These are phyloP conservation scores for Terfezia boudieri DNA, from an alignment of 495 filamentous ascomycete species.

Conservation along the genomic window DNA sequence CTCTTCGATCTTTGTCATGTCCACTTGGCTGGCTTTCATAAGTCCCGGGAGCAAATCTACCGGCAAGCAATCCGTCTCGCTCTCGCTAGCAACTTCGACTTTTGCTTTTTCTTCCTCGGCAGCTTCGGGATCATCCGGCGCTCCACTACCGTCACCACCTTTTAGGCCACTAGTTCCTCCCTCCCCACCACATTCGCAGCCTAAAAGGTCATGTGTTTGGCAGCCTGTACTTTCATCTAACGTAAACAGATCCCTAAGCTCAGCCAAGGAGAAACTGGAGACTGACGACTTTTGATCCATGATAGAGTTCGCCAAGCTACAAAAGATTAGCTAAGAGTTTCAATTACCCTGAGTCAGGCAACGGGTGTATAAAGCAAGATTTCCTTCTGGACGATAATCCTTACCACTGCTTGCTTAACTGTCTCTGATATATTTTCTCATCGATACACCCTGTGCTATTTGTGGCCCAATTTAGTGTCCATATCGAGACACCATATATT, in stretches of 20 bases:
- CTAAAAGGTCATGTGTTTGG: slow-evolving; percentile 51
- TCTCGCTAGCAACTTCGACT: slow-evolving; percentile 2
- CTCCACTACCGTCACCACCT: not conserved
- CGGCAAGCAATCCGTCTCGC: slow-evolving; percentile 23
- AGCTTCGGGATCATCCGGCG: slow-evolving; percentile 3
- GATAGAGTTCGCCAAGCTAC: slow-evolving; percentile 19
- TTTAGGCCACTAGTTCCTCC: slow-evolving; percentile 19
- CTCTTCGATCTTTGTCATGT: slow-evolving; percentile 38
- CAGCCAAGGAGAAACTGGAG: slow-evolving; percentile 41
- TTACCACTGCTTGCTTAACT: slow-evolving; percentile 45
- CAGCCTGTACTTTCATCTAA: slow-evolving; percentile 36
- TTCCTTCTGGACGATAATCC: not conserved
- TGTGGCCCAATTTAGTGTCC: not conserved
- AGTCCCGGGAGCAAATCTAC: slow-evolving; percentile 25
- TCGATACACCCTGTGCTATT: slow-evolving; percentile 39
- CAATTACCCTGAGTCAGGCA: not conserved
- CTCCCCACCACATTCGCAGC: slow-evolving; percentile 41
- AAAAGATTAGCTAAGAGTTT: not conserved
- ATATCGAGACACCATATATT: not conserved
- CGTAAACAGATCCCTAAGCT: slow-evolving; percentile 49
- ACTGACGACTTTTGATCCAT: slow-evolving; percentile 33
- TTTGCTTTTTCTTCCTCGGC: slow-evolving; percentile 4
- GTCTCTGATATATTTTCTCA: slow-evolving; percentile 71
- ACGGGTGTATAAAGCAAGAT: slow-evolving; percentile 24
- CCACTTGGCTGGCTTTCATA: slow-evolving; percentile 35